Evolutionary conservation across 192 early-diverging fungal genomes (phyloP).

Genomic region (Coemansia sp.): DNA sequence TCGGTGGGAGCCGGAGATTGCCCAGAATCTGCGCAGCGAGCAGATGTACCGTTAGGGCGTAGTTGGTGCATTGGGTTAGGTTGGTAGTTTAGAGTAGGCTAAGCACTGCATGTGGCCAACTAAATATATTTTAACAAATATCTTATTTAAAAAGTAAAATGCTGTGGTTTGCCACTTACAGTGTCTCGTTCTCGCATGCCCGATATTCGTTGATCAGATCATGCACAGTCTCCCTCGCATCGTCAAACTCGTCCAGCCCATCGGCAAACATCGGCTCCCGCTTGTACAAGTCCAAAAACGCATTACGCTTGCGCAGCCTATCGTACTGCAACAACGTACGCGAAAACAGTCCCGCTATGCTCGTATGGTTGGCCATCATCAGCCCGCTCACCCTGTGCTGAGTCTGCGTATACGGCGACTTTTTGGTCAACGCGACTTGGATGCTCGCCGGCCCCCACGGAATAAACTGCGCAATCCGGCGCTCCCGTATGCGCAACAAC

Average conservation of each 20-base stretch:
- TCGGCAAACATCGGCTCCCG: conserved; percentile 80
- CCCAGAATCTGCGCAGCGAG: conserved; percentile 69
- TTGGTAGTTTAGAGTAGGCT: too few relatives aligned
- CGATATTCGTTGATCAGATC: conserved; percentile 94
- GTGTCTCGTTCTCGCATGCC: conserved; percentile 79
- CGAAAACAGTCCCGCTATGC: conserved; percentile 89
- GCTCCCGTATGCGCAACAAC: conserved; percentile 90
- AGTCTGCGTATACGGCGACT: conserved; percentile 90
- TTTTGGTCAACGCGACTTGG: conserved; percentile 93
- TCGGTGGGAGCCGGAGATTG: conserved; percentile 95
- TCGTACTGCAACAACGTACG: conserved; percentile 93
- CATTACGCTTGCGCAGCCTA: conserved; percentile 89
- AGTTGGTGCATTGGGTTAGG: too few relatives aligned
- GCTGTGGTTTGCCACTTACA: too few relatives aligned
- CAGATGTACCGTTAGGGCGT: conserved; percentile 59
- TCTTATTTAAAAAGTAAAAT: too few relatives aligned
- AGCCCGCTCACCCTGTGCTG: conserved; percentile 93
- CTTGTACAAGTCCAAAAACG: conserved; percentile 93
- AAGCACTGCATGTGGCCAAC: too few relatives aligned
- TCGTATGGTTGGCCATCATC: conserved; percentile 99
- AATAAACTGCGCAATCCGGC: conserved; percentile 92
- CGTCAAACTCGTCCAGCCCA: conserved; percentile 89
- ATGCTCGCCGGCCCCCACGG: conserved; percentile 99
- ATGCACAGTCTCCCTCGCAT: conserved; percentile 82
- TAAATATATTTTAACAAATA: too few relatives aligned